These are phyloP conservation scores for Penicillium sp. DNA, from an alignment of 2,329 filamentous ascomycete genomes.

Conservation along the genomic window DNA sequence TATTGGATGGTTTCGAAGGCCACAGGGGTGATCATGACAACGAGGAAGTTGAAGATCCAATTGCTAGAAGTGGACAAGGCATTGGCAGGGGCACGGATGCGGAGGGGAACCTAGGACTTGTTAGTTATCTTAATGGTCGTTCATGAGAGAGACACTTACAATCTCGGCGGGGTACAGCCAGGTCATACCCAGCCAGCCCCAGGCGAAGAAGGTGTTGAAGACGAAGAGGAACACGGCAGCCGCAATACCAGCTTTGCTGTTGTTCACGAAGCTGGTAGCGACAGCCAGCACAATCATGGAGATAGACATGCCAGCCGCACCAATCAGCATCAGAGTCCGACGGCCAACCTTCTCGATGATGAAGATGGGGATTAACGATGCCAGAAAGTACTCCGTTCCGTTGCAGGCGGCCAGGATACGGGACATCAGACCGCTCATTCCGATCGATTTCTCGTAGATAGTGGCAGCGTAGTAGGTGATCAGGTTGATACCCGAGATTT, in stretches of 20 bases:
- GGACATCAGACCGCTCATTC: slow-evolving; percentile 41
- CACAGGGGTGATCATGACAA: slow-evolving; percentile 64
- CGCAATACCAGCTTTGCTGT: slow-evolving; percentile 40
- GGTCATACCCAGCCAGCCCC: slow-evolving; percentile 60
- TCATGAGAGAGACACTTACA: slow-evolving; percentile 38
- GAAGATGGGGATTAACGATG: slow-evolving; percentile 51
- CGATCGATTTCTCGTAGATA: slow-evolving; percentile 45
- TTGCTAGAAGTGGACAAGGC: slow-evolving; percentile 22
- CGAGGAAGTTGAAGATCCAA: slow-evolving; percentile 57
- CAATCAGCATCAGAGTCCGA: slow-evolving; percentile 69
- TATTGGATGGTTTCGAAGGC: slow-evolving; percentile 56
- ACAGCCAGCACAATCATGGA: slow-evolving; percentile 62
- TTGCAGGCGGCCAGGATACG: slow-evolving; percentile 54
- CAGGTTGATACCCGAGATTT: slow-evolving; percentile 47
- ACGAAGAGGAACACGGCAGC: slow-evolving; percentile 58
- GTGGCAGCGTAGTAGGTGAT: slow-evolving; percentile 48
- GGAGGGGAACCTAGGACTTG: slow-evolving; percentile 29
- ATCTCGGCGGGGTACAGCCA: slow-evolving; percentile 64
- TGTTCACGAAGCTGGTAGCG: slow-evolving; percentile 36
- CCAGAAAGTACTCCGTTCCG: slow-evolving; percentile 55
- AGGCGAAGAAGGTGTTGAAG: slow-evolving; percentile 62
- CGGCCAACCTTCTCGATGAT: slow-evolving; percentile 53
- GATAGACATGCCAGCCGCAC: slow-evolving; percentile 61
- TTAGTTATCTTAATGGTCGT: neutral
- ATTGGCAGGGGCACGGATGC: slow-evolving; percentile 31